These are phyloP conservation scores for Geotrichum fermentans DNA, from an alignment of 1,139 yeast species.

Conservation along the genomic window DNA sequence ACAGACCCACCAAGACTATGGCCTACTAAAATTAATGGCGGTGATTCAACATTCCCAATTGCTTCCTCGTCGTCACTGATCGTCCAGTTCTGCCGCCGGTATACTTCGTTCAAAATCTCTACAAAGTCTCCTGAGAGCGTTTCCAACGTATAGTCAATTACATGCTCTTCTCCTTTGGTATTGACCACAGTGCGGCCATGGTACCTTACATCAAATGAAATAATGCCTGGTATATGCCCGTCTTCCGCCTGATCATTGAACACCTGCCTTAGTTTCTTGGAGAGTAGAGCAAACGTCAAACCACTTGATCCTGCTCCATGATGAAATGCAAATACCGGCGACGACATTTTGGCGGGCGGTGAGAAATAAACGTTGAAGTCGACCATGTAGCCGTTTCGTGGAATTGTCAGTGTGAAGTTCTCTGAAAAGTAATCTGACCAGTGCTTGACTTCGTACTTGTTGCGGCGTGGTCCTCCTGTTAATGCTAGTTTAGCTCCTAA, in stretches of 20 bases:
- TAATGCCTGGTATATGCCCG: conserved; percentile 20
- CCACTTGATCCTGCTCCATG: conserved; percentile 97
- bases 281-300: conserved; percentile 62
- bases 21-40: conserved; percentile 55
- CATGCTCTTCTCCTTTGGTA: conserved; percentile 24
- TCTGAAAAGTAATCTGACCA: conserved; percentile 44
- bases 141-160: conserved; percentile 51
- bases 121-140: conserved; percentile 55
- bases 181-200: conserved; percentile 57
- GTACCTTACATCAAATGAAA: conserved; percentile 76
- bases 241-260: conserved; percentile 29
- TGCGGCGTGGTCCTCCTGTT: not conserved
- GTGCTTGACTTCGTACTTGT: conserved; percentile 2
- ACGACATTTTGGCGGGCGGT: conserved; percentile 44
- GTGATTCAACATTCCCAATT: not conserved
- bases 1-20: conserved; percentile 93
- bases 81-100: conserved; percentile 28
- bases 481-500: not conserved
- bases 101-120: conserved; percentile 44
- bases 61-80: conserved; percentile 2
- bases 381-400: conserved; percentile 9
- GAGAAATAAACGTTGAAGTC: conserved; percentile 56
- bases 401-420: conserved; percentile 31
- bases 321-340: conserved; percentile 66
- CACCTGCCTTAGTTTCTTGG: conserved; percentile 37